These are phyloP conservation scores for Stemphylium lycopersici DNA, from an alignment of 2,329 filamentous ascomycete species.

Conservation along the genomic window DNA sequence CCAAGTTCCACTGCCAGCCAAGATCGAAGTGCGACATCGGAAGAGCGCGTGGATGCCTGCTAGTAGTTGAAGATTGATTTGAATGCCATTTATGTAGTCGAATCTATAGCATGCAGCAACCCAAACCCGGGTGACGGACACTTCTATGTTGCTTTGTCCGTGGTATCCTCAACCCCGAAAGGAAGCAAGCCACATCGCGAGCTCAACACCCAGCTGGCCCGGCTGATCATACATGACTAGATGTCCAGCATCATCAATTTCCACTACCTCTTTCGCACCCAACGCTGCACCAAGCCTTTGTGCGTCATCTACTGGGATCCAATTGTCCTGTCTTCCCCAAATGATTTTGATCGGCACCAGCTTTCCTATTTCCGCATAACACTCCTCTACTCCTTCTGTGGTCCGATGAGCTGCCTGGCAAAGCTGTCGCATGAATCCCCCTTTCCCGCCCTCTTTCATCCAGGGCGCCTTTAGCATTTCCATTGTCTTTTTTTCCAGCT, in stretches of 20 bases:
- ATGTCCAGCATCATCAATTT: slow-evolving; percentile 24
- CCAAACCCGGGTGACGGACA: too few species aligned
- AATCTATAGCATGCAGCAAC: not conserved
- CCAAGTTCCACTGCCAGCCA: slow-evolving; percentile 8
- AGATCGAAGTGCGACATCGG: slow-evolving; percentile 17
- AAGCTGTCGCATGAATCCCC: slow-evolving; percentile 26
- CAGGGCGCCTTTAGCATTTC: slow-evolving; percentile 21
- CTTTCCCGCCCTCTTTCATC: slow-evolving; percentile 20
- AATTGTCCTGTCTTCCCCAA: slow-evolving; percentile 27
- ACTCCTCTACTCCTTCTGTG: slow-evolving; percentile 21
- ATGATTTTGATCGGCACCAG: slow-evolving; percentile 24
- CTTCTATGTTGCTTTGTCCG: not conserved
- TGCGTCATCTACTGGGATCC: slow-evolving; percentile 22
- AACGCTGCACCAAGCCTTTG: slow-evolving; percentile 20
- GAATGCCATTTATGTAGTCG: not conserved
- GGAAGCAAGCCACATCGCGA: slow-evolving; percentile 19
- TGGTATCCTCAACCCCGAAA: not conserved
- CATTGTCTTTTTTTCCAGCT: slow-evolving; percentile 13
- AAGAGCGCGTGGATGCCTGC: slow-evolving; percentile 16
- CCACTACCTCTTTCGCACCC: slow-evolving; percentile 16
- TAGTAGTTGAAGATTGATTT: not conserved
- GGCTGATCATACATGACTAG: slow-evolving; percentile 27
- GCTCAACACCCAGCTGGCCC: slow-evolving; percentile 21
- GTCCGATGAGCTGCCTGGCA: slow-evolving; percentile 28
- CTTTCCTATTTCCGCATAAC: slow-evolving; percentile 21